Percentiles rank a stretch among this genome's conserved stretches.
phyloP scores from a whole-genome alignment of 176 grass and related monocot species.

The Oryza meridionalis region DNA sequence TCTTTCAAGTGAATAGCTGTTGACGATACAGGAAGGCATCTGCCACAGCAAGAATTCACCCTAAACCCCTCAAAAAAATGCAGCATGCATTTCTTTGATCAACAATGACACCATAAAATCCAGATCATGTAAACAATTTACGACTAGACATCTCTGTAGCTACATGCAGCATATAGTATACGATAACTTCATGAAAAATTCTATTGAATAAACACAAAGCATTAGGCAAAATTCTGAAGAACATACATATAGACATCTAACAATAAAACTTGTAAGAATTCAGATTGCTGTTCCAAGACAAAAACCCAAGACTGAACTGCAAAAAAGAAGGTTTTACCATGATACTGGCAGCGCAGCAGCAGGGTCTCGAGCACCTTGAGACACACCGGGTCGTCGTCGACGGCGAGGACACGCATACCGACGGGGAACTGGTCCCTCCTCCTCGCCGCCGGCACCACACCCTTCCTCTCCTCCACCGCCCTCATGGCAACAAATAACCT shows the following conservation, averaged over 20 bases:
- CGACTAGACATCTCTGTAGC: neutral
- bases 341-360: constrained; percentile 77
- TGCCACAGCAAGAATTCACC: neutral
- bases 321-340: constrained; percentile 48
- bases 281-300: neutral
- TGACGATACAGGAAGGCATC: constrained; percentile 12
- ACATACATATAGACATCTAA: neutral
- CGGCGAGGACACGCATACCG: constrained; percentile 91
- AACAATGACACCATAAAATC: constrained; percentile 21
- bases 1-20: constrained; percentile 20
- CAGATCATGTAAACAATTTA: neutral
- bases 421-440: constrained; percentile 73
- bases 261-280: constrained; percentile 7
- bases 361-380: constrained; percentile 87
- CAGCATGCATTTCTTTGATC: constrained; percentile 2
- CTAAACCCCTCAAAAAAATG: neutral
- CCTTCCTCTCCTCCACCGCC: constrained; percentile 33
- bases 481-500: constrained; percentile 18
- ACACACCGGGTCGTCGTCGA: constrained; percentile 84
- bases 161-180: constrained; percentile 18
- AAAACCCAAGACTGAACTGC: neutral
- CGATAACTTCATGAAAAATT: constrained; percentile 9
- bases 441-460: constrained; percentile 28
- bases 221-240: constrained; percentile 27
- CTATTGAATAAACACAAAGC: constrained; percentile 3